Conservation (phyloP, 805 yeast genomes). For the Yamadazyma olivae region DNA sequence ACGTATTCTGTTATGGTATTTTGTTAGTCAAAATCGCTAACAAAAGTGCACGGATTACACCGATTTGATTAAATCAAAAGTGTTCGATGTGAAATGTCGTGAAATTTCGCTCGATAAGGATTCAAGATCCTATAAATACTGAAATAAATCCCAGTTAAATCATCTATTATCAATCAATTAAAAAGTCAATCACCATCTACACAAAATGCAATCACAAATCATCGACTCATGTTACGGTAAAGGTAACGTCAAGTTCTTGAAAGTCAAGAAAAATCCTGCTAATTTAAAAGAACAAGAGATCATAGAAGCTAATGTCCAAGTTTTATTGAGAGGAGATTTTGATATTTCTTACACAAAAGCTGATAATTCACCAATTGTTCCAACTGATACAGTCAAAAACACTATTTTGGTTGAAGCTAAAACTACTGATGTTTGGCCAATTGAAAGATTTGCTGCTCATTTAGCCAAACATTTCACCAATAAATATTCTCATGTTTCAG, state of each 20-base stretch:
- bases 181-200: neutral
- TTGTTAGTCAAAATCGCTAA: neutral
- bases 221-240: constrained; percentile 77
- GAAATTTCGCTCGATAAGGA: neutral
- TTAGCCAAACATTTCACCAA: constrained; percentile 76
- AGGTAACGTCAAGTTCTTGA: constrained; percentile 87
- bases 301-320: constrained; percentile 79
- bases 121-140: constrained; percentile 5
- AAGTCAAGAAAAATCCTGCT: constrained; percentile 74
- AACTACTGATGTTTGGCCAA: constrained; percentile 82
- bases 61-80: too few species aligned
- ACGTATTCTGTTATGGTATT: neutral
- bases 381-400: constrained; percentile 92
- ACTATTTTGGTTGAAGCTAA: constrained; percentile 83
- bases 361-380: constrained; percentile 85
- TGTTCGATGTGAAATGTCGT: too few species aligned
- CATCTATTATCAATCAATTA: too few species aligned
- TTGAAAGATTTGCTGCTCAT: constrained; percentile 85
- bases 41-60: neutral
- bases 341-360: constrained; percentile 83
- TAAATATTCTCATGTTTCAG: constrained; percentile 76
- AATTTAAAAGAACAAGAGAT: constrained; percentile 77
- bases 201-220: constrained; percentile 16
- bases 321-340: constrained; percentile 73
- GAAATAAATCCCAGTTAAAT: neutral